These are phyloP conservation scores for California macrophylla DNA, from an alignment of 441 rosid genomes.

Conservation along the genomic window DNA sequence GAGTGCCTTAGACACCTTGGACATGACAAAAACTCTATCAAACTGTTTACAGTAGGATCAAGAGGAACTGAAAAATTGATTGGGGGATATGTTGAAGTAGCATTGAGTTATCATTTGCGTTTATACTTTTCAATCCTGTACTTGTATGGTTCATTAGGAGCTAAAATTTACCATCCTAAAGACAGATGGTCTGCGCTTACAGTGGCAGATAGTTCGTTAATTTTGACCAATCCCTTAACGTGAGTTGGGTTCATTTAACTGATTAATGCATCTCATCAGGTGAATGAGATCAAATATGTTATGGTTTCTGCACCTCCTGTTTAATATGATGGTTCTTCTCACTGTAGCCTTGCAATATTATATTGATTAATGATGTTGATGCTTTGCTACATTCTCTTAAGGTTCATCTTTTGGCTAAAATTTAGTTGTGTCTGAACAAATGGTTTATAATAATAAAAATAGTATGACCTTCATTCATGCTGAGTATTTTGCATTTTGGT, in stretches of 20 bases:
- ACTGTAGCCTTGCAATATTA: not conserved
- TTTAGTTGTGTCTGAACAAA: not conserved
- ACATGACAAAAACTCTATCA: not conserved
- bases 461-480: not conserved
- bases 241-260: not conserved
- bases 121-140: not conserved
- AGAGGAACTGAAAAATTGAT: not conserved
- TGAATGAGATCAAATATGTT: not conserved
- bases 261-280: not conserved
- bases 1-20: not conserved
- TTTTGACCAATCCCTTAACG: not conserved
- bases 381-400: not conserved
- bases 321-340: not conserved
- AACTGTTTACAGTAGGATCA: not conserved
- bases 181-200: not conserved
- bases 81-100: not conserved
- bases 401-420: not conserved
- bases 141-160: not conserved
- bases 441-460: not conserved
- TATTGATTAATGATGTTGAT: not conserved
- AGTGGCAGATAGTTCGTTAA: not conserved
- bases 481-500: not conserved
- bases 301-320: not conserved
- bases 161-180: not conserved
- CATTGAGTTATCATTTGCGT: not conserved